Base-by-base conservation (phyloP, 306 rosid species). In the Lathyrus tuberosus region DNA sequence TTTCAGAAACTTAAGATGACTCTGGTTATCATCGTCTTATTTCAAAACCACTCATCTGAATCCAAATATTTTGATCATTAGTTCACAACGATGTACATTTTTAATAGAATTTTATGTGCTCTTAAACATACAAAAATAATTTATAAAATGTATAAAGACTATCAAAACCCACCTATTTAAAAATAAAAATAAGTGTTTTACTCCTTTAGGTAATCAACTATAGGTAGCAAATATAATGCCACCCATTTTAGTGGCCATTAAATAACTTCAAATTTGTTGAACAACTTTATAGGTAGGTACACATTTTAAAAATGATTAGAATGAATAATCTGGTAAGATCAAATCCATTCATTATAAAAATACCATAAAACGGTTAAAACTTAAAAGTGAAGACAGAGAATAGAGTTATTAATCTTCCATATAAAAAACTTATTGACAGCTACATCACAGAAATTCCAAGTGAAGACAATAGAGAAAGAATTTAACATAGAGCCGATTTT, bases 401-500 rank as follows among this genome's bases (percentile, higher is more conserved):
- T n/a, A 70, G 35, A 73, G 2, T 12, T 4, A 18, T 15, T 5
- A 62, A 41, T 2, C 28, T 17, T 60, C 4, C 15, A 35, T 16
- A 61, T 60, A 2, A 62, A 62, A 61, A 79, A 59, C 2, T 14
- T 37, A 52, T 65, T 65, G 75, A 80, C 62, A 59, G 75, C 0
- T 69, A 59, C 78, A 52, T 62, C 26, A 80, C 67, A 71, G 3
- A 60, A 48, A 40, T 9, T 70, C 8, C 1, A 38, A 70, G 44
- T 47, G 43, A 53, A 43, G 84, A 76, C 81, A 71, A 65, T 30
- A 33, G 52, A n/a, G 54, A 52, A 65, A 65, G 67, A 71, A 61
- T 69, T 46, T 64, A 70, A 66, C 67, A 59, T 28, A 80, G 69
- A 65, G 68, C 57, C 84, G 75, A 78, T 64, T 80, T 71, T 40